Conservation (phyloP, 2,329 filamentous ascomycete genomes). For the Penicillium sp. region DNA sequence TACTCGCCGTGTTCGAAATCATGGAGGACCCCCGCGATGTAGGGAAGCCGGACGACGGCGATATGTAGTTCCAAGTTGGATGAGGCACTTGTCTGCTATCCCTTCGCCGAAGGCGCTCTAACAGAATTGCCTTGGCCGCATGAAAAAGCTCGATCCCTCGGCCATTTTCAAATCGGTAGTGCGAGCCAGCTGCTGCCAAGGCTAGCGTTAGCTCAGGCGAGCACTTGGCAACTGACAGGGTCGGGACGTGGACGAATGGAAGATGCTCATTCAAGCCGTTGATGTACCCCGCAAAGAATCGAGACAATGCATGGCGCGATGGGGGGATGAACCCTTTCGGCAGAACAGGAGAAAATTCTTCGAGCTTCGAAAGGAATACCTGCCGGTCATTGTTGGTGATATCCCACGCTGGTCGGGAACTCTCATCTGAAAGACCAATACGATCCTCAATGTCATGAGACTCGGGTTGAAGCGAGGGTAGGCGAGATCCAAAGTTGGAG, state of each 20-base stretch:
- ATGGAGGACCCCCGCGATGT: slow-evolving; percentile 40
- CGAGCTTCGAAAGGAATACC: slow-evolving; percentile 41
- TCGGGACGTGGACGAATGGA: slow-evolving; percentile 49
- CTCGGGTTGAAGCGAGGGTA: slow-evolving; percentile 46
- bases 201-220: slow-evolving; percentile 48
- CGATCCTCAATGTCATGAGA: slow-evolving; percentile 42
- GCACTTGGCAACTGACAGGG: slow-evolving; percentile 42
- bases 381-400: slow-evolving; percentile 45
- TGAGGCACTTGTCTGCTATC: slow-evolving; percentile 44
- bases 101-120: slow-evolving; percentile 47
- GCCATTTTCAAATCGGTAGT: slow-evolving; percentile 46
- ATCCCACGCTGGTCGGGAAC: slow-evolving; percentile 43
- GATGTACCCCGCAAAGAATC: slow-evolving; percentile 49
- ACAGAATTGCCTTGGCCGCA: slow-evolving; percentile 51
- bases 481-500: slow-evolving; percentile 45
- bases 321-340: slow-evolving; percentile 46
- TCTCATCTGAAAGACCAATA: slow-evolving; percentile 39
- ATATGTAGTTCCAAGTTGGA: slow-evolving; percentile 40
- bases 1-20: slow-evolving; percentile 39
- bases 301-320: slow-evolving; percentile 44
- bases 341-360: slow-evolving; percentile 44
- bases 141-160: slow-evolving; percentile 54
- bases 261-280: slow-evolving; percentile 49
- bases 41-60: slow-evolving; percentile 34
- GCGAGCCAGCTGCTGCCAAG: slow-evolving; percentile 47